These are phyloP conservation scores for Colletotrichum sp. DNA, from an alignment of 2,329 filamentous ascomycete genomes.

Conservation along the genomic window DNA sequence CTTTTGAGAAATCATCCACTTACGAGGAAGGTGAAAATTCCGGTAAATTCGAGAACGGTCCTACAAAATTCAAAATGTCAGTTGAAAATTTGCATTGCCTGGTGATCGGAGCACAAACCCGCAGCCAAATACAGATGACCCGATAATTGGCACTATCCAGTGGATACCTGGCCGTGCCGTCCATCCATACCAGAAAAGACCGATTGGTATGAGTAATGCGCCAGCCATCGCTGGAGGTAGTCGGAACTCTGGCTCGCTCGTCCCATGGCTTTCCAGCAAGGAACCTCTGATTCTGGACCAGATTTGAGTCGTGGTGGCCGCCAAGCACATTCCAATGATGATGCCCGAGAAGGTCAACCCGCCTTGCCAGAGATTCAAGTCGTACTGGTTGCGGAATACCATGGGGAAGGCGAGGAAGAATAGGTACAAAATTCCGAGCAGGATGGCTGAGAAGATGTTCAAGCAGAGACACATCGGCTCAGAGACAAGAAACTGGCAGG, in stretches of 20 bases:
- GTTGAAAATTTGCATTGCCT: background rate
- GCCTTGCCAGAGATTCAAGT: slow-evolving; percentile 77
- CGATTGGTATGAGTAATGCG: slow-evolving; percentile 75
- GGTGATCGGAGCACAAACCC: slow-evolving; percentile 56
- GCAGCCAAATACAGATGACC: slow-evolving; percentile 71
- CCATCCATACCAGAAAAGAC: slow-evolving; percentile 37
- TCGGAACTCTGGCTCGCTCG: slow-evolving; percentile 84
- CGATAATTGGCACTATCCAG: slow-evolving; percentile 58
- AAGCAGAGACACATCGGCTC: slow-evolving; percentile 88
- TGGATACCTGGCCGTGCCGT: slow-evolving; percentile 6
- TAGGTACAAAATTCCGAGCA: slow-evolving; percentile 85
- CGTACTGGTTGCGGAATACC: slow-evolving; percentile 76
- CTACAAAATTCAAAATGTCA: slow-evolving; percentile 41
- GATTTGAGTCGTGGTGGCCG: slow-evolving; percentile 63
- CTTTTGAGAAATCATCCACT: slow-evolving; percentile 29
- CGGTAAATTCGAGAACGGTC: slow-evolving; percentile 78
- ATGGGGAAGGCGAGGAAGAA: slow-evolving; percentile 91
- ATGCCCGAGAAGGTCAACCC: slow-evolving; percentile 79
- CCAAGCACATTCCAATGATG: slow-evolving; percentile 69
- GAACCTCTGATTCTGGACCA: slow-evolving; percentile 66
- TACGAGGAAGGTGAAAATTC: slow-evolving; percentile 88
- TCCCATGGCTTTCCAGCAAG: slow-evolving; percentile 59
- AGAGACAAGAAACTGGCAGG: slow-evolving; percentile 78
- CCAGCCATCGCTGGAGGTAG: slow-evolving; percentile 79
- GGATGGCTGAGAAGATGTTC: slow-evolving; percentile 80